Percentiles rank a stretch among this genome's conserved stretches.
Conservation (phyloP, 768 basidiomycete species). For the Hebeloma cylindrosporum region DNA sequence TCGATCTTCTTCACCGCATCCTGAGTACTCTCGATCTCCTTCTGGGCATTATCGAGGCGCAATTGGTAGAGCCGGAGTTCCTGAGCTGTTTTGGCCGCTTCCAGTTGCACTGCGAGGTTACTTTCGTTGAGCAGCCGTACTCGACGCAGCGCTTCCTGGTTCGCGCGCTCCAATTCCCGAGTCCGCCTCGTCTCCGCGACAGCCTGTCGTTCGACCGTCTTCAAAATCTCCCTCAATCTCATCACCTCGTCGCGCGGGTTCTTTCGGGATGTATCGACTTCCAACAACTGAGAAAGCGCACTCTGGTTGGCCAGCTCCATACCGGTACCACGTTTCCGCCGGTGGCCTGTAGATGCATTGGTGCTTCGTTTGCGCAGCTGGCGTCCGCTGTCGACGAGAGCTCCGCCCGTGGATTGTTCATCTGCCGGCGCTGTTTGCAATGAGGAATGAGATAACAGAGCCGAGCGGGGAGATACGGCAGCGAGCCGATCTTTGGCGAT, state of each 20-base stretch:
- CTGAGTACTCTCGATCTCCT: conserved; percentile 55
- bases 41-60: conserved; percentile 41
- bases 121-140: conserved; percentile 38
- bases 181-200: conserved; percentile 36
- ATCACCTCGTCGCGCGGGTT: conserved; percentile 30
- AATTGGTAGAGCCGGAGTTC: conserved; percentile 39
- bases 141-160: conserved; percentile 32
- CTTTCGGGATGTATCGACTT: conserved; percentile 20
- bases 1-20: conserved; percentile 48
- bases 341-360: conserved; percentile 13
- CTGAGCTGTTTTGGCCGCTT: conserved; percentile 35
- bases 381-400: conserved; percentile 4
- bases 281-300: conserved; percentile 16
- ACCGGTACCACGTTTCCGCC: conserved; percentile 12
- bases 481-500: conserved; percentile 20
- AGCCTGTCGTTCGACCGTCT: conserved; percentile 34
- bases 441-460: conserved; percentile 26
- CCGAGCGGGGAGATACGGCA: conserved; percentile 27
- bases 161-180: conserved; percentile 33
- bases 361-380: conserved; percentile 15
- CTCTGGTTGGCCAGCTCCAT: conserved; percentile 13
- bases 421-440: conserved; percentile 11
- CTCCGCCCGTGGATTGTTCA: conserved; percentile 8
- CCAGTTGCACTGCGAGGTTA: conserved; percentile 35
- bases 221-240: conserved; percentile 35